Evolutionary conservation across 2,329 filamentous ascomycete genomes (phyloP).

Genomic region (Hymenoscyphus occultus): DNA sequence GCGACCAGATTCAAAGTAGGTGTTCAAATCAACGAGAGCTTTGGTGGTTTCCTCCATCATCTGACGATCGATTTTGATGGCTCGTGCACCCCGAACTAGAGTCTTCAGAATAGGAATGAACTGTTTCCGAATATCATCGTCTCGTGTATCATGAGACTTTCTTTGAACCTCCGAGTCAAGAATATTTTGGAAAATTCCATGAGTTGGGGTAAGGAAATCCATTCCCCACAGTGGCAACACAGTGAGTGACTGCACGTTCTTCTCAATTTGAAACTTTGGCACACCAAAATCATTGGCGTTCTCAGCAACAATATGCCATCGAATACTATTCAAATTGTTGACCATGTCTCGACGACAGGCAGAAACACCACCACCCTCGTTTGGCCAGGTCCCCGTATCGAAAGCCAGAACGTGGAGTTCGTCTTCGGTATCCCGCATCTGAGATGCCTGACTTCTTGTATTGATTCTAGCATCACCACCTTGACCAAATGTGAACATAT

Average conservation of each 20-base stretch:
- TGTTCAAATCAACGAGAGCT: slow-evolving; percentile 31
- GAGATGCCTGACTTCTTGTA: slow-evolving; percentile 35
- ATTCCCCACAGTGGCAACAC: slow-evolving; percentile 50
- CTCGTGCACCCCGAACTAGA: slow-evolving; percentile 49
- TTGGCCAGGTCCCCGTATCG: slow-evolving; percentile 24
- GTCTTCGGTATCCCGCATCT: slow-evolving; percentile 19
- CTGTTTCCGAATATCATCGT: slow-evolving; percentile 47
- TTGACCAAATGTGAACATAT: slow-evolving; percentile 38
- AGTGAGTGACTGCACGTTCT: slow-evolving; percentile 49
- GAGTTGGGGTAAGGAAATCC: slow-evolving; percentile 48
- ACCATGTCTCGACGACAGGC: slow-evolving; percentile 50
- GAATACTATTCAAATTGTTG: slow-evolving; percentile 46
- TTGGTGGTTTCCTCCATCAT: slow-evolving; percentile 41
- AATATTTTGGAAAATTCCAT: slow-evolving; percentile 48
- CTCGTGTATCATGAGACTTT: slow-evolving; percentile 40
- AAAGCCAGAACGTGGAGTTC: slow-evolving; percentile 43
- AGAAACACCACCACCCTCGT: slow-evolving; percentile 25
- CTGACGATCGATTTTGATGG: slow-evolving; percentile 44
- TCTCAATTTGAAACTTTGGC: slow-evolving; percentile 48
- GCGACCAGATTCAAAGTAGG: slow-evolving; percentile 40
- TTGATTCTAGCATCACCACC: slow-evolving; percentile 37
- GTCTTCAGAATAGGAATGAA: slow-evolving; percentile 52
- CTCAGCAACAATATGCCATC: slow-evolving; percentile 50
- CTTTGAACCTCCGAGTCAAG: slow-evolving; percentile 48
- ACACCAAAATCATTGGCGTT: slow-evolving; percentile 51